Base-by-base conservation (phyloP, 257 asterid species). In the Paraleonurus japonicus region DNA sequence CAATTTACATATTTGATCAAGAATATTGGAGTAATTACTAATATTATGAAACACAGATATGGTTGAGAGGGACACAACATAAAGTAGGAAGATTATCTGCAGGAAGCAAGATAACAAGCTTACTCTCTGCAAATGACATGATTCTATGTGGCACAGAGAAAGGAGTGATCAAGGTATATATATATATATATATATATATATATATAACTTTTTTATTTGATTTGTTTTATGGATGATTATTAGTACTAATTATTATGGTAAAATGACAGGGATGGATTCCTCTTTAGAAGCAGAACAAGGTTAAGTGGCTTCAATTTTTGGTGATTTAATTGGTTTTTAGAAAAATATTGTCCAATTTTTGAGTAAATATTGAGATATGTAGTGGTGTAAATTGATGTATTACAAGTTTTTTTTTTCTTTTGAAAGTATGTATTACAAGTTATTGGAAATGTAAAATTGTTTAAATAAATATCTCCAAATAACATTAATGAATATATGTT, bases 221-320 rank as follows among this genome's bases (percentile, higher is more conserved):
- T 6, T 61, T 9, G 3, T 26, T 24, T 13, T 22, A 45, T 24
- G 11, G 50, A 63, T 63, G 53, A 53, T 27, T 15, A 37, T 30
- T 50, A 2, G 48, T 35, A 59, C 74, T 70, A 60, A 63, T 53
- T 61, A 17, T 39, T 41, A 10, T 45, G 61, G 47, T 48, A 61
- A 71, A 82, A 79, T 69, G 22, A 47, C 88, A 93, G 98, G 97
- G 97, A 17, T 93, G 98, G 98, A 90, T 90, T 70, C 98, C 97
- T 54, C 85, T 93, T n/a, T 93, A 85, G 85, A 20, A 59, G 81
- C n/a, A n/a, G 51, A 60, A 30, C 7, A 47, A 28, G 61, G 19
- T 71, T 39, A 23, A 57, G 37, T 50, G 67, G 71, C 53, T 57
- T 67, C 24, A 63, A n/a, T 50, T 50, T 61, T 48, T 50, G 76